A percentile compares a stretch with the other conserved stretches of the same genome.
Conservation (phyloP, 2,329 filamentous ascomycete genomes). For the Epichloe sylvatica region DNA sequence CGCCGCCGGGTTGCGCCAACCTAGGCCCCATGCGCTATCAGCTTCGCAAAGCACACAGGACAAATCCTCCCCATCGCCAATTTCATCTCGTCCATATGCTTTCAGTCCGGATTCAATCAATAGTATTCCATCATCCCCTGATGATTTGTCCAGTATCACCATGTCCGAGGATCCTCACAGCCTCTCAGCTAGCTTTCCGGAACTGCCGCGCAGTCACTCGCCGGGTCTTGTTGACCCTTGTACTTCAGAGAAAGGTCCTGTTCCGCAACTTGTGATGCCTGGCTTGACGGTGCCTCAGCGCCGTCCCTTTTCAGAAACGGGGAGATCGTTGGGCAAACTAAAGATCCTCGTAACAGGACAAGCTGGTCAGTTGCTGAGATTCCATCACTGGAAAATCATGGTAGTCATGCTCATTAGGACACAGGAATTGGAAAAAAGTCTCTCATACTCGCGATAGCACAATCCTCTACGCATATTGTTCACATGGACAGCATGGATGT, state of each 20-base stretch:
- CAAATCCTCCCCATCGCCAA: conserved; percentile 14
- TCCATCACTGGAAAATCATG: neutral
- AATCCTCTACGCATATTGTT: conserved; percentile 80
- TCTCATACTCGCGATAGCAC: conserved; percentile 75
- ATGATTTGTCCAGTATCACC: conserved; percentile 36
- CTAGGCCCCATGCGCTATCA: conserved; percentile 1
- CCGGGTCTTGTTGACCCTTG: conserved; percentile 9
- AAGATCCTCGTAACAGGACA: conserved; percentile 80
- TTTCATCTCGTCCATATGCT: conserved; percentile 13
- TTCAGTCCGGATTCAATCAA: conserved; percentile 20
- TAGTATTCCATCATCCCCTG: conserved; percentile 38
- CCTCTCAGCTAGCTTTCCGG: conserved; percentile 11
- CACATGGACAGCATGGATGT: conserved; percentile 61
- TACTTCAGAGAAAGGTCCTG: conserved; percentile 11
- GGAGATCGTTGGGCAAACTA: conserved; percentile 69
- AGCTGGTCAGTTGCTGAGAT: conserved; percentile 38
- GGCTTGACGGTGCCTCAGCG: conserved; percentile 83
- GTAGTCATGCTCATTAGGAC: neutral
- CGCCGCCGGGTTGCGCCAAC: neutral
- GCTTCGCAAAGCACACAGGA: conserved; percentile 6
- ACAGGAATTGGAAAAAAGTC: conserved; percentile 83
- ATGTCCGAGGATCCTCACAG: conserved; percentile 17
- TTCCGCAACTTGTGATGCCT: conserved; percentile 90
- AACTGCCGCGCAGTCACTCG: conserved; percentile 10
- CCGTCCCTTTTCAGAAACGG: conserved; percentile 76